Evolutionary conservation across 306 rosid genomes (phyloP), one percentile per base, ranked within the genome.

Genomic region (Casuarina cunninghamiana): DNA sequence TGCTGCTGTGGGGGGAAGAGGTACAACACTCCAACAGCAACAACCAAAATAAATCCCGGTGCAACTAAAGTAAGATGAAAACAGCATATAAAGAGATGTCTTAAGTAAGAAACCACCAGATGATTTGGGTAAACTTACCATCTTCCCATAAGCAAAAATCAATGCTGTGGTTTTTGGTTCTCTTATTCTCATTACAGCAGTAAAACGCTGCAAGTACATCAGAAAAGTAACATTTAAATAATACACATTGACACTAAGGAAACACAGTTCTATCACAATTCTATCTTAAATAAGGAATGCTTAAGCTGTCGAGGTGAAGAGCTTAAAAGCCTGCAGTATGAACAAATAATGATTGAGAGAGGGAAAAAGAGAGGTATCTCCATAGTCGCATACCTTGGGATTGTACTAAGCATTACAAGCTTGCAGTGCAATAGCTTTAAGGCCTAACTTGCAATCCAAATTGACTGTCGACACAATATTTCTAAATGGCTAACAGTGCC

Each of bases 331-430:
- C 51, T 46, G 51, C 8, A 46, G 0, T 46, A 46, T 46, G 12
- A 10, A 46, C 51, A 46, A 10, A 45, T 41, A 2, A 0, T 32
- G 19, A 69, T 10, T 21, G 26, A 21, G 26, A 21, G 13, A 46
- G 10, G 61, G n/a, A 26, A 32, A 63, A 12, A 15, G 0, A 44
- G 16, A 32, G 35, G 37, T 54, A 10, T 16, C 32, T 39, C 77
- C 60, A 55, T 11, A 43, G 42, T 70, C 51, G 81, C 91, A 66
- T 87, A 85, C 98, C 93, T 91, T 95, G 76, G 99, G 99, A 86
- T 93, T 95, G 89, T 95, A 95, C 85, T 95, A 96, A 21, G 99
- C 97, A 83, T 93, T 95, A 81, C 96, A 93, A 76, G 99, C 99
- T 82, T 88, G 96, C 38, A 91, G 87, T 6, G 97, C 97, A 81